Evolutionary conservation across 768 basidiomycete species (phyloP).

Genomic region (Auricularia cornea): DNA sequence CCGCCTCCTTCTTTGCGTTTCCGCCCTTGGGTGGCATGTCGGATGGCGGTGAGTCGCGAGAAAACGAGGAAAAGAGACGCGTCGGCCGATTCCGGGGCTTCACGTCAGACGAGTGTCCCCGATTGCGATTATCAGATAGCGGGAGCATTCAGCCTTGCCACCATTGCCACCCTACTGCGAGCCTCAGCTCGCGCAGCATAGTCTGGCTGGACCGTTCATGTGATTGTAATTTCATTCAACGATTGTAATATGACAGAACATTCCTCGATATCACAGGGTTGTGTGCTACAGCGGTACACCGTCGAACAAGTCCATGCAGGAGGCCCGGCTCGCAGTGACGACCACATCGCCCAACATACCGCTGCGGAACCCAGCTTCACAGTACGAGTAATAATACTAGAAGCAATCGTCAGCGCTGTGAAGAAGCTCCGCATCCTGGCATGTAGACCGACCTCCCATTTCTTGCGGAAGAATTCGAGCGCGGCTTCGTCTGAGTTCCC

Average conservation of each 20-base stretch:
- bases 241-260: no score
- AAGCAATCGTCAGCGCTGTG: not conserved
- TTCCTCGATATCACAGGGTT: no score
- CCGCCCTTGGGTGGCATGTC: slow-evolving; percentile 77
- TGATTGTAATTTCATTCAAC: no score
- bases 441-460: not conserved
- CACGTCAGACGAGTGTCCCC: no score
- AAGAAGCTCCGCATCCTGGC: not conserved
- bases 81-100: no score
- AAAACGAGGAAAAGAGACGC: not conserved
- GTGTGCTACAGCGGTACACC: no score
- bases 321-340: not conserved
- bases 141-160: no score
- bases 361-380: not conserved
- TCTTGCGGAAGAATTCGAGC: not conserved
- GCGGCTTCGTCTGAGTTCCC: slow-evolving; percentile 1
- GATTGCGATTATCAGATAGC: no score
- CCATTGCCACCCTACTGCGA: no score
- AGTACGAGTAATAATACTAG: not conserved
- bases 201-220: no score
- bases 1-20: slow-evolving; percentile 89
- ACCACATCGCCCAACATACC: not conserved
- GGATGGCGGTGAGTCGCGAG: not conserved
- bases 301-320: no score
- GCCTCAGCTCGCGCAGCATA: no score